Evolutionary conservation across 163 green algal species (phyloP), one percentile per base, ranked within the genome.

Genomic region (Chlamydomonas reinhardtii): DNA sequence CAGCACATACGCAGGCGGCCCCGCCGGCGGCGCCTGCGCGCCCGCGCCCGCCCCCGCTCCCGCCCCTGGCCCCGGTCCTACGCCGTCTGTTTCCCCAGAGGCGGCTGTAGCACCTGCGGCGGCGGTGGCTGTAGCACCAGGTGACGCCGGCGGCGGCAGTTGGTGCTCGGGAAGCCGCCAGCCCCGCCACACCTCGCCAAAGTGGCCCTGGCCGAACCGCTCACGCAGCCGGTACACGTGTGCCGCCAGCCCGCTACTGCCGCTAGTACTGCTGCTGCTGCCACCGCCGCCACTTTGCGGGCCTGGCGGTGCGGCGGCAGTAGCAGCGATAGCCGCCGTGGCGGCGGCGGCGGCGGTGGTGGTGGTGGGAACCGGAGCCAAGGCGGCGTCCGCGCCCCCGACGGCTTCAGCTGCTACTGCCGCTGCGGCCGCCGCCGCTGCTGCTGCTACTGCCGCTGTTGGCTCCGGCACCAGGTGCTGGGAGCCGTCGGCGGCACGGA

Each of bases 141-240:
- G 14, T 9, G 59, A 16, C 24, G 22, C 8, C 20, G 59, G 59
- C 17, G 19, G 11, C 6, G 14, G 20, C 20, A 29, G 54, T 24
- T n/a, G 31, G 32, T 27, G 43, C 61, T 31, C 19, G 16, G 61
- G 39, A 6, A 86, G 35, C 25, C 83, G 52, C 70, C 74, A 78
- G 48, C 82, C 91, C 0, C 76, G 76, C 88, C 90, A 93, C 48
- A 94, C 92, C 76, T 93, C 90, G 0, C 92, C 92, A 85, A 93
- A 93, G 69, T 89, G 73, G 11, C 90, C 89, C 20, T 85, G 73
- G 4, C 84, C 91, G 39, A 89, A 82, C 9, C 76, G 71, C 62
- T 66, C 61, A 1, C 31, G 62, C 31, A 90, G 86, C 12, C 66
- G 32, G 34, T 84, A 83, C 65, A 56, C 66, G 65, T 78, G 80